Base-by-base conservation (phyloP, 768 basidiomycete genomes). In the Naganishia antarctica region DNA sequence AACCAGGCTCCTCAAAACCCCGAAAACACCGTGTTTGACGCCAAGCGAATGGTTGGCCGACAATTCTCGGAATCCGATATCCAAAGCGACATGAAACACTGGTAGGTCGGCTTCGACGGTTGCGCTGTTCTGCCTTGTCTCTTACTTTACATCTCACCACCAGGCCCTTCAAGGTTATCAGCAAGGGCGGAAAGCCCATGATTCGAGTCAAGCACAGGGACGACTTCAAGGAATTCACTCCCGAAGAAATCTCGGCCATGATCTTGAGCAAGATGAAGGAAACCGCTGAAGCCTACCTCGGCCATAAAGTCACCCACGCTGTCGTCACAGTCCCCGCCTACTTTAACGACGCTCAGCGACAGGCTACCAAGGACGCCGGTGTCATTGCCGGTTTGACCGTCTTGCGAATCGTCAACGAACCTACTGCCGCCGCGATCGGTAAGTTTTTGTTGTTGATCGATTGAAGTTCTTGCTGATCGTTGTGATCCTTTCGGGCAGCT, bases 271-370 rank as follows among this genome's bases (percentile, higher is more conserved):
- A 85, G 79, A 85, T 87, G 84, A 86, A 86, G 77, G 84, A 85
- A 78, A 86, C 84, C 41, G 85, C 85, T 37, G 85, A 86, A 76
- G 81, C 85, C 7, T 87, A 86, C 76, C 83, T 87, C 59, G 80
- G 84, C 28, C 80, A 82, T 71, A 81, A 81, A 68, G 83, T 86
- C 76, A 84, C 81, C 85, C 82, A 86, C 77, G 85, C 84, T 60
- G 83, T 84, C 64, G 78, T 81, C 65, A 81, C 81, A 68, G 81
- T 97, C 68, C 93, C 93, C 32, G 92, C 93, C 40, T 97, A 97
- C 83, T 97, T 97, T 84, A 98, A 98, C 79, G 92, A 98, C 82
- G 93, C 94, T 26, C 94, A 98, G 78, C 89, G 94, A 76, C 91
- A 94, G 75, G 94, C 94, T 23, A 98, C 94, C 73, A 98, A 96